A percentile compares a stretch with the other conserved stretches of the same genome.
Conservation (phyloP, 352 stramenopile genomes). For the Pythium monospermum region DNA sequence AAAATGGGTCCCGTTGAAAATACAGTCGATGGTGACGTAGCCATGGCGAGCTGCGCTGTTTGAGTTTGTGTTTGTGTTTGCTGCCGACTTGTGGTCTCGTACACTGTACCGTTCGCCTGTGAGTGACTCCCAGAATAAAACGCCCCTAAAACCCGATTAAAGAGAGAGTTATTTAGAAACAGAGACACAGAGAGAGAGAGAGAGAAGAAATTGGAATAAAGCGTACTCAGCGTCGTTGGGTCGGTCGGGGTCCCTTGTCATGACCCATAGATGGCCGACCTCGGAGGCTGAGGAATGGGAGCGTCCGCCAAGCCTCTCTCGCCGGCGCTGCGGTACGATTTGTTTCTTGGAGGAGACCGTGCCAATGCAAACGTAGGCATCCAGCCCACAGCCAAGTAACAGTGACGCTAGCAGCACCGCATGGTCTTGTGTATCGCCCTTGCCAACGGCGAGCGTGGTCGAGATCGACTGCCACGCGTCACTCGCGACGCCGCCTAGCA, state of each 20-base stretch:
- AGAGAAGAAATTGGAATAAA: too few species aligned
- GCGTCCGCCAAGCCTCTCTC: background rate
- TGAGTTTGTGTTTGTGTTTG: constrained; percentile 8
- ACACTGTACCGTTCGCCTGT: constrained; percentile 49
- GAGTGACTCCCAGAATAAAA: constrained; percentile 72
- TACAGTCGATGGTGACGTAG: constrained; percentile 76
- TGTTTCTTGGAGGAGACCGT: constrained; percentile 37
- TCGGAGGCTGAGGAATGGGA: constrained; percentile 19
- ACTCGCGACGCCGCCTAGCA: constrained; percentile 48
- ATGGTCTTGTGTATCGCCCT: constrained; percentile 82
- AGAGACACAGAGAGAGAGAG: background rate
- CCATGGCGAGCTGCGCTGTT: constrained; percentile 15
- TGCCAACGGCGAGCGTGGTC: constrained; percentile 63
- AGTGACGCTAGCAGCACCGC: constrained; percentile 83
- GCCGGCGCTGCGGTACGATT: background rate
- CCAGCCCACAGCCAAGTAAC: constrained; percentile 84
- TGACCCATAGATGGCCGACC: constrained; percentile 74
- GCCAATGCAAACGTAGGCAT: constrained; percentile 86
- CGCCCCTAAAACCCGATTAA: constrained; percentile 8
- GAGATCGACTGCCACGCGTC: constrained; percentile 77
- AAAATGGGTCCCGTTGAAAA: constrained; percentile 73
- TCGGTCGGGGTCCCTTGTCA: constrained; percentile 35
- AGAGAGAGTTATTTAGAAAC: background rate
- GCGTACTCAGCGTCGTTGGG: constrained; percentile 16
- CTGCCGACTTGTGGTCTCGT: too few species aligned